Base-by-base conservation (phyloP, 2,329 filamentous ascomycete species). In the Byssochlamys sp. region DNA sequence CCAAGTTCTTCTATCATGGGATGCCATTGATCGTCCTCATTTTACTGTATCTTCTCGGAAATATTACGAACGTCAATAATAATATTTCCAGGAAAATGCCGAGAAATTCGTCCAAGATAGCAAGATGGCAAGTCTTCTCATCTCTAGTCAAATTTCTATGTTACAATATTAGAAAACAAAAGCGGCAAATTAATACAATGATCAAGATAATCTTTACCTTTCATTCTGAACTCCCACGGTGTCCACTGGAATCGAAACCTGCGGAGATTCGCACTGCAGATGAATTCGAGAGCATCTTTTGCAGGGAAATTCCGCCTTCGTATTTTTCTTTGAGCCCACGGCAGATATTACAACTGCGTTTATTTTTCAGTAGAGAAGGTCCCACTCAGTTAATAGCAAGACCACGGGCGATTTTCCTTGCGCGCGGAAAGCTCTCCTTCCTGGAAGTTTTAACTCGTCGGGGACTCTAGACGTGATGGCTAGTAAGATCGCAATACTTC, bases 241-340 rank as follows among this genome's bases (percentile, higher is more conserved):
- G 58, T 71, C 70, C 45, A 59, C 63, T 52, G 67, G 69, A 50
- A 73, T 71, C 33, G 70, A 66, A 54, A 71, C 73, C 7, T 72
- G 68, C 24, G 71, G 72, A 61, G 81, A 81, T 58, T 77, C 73
- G 66, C 80, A 82, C 62, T 76, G 75, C 49, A 79, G 75, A 59
- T 75, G 76, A 61, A 81, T 76, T 58, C 78, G 78, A 57, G 76
- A 71, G 63, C 80, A 82, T 56, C 80, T 71, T 53, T 78, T 76
- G 63, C 80, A 82, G 1, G 80, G 80, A n/a, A n/a, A 80, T 72
- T 53, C 80, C 80, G 53, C 80, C 80, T 62, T 82, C 79, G 63
- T 80, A 82, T 69, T 81, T 81, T 66, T 82, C 80, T 65, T 82
- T 82, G 58, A 80, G 75, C 59, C 79, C 74, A 58, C 80, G 78